phyloP scores from a whole-genome alignment of 176 grass and related monocot genomes.

The Elymus sibiricus region DNA sequence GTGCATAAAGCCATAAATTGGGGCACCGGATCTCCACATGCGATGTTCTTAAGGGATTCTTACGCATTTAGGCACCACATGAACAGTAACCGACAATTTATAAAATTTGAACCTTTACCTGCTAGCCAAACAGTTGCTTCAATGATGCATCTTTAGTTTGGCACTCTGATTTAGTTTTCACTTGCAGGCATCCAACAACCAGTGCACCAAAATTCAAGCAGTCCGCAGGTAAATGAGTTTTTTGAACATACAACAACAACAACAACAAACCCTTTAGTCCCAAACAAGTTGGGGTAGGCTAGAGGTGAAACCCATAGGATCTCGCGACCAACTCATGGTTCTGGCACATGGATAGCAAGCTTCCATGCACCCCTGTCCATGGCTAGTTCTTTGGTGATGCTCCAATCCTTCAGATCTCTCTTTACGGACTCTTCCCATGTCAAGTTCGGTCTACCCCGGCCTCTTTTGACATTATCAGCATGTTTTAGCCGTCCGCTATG shows the following conservation, averaged over 20 bases:
- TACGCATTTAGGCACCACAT: conserved; percentile 16
- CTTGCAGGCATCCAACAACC: conserved; percentile 58
- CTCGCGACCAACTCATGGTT: too few relatives aligned
- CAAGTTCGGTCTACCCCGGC: too few relatives aligned
- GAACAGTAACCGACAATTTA: background rate
- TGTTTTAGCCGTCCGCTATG: too few relatives aligned
- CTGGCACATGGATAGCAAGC: too few relatives aligned
- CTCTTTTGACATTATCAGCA: too few relatives aligned
- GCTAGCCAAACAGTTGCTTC: background rate
- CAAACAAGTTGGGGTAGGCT: too few relatives aligned
- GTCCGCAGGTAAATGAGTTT: conserved; percentile 64
- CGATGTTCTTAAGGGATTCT: background rate
- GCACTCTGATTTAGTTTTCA: conserved; percentile 23
- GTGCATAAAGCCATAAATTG: background rate
- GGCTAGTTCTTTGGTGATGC: too few relatives aligned
- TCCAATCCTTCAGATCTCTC: too few relatives aligned
- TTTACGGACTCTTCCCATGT: too few relatives aligned
- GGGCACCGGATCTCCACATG: background rate
- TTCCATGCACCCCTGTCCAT: too few relatives aligned
- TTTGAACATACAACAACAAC: background rate
- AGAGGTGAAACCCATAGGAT: too few relatives aligned
- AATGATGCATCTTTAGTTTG: conserved; percentile 16
- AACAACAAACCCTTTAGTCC: too few relatives aligned
- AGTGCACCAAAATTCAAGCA: conserved; percentile 56
- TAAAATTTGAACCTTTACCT: conserved; percentile 1